These are phyloP conservation scores for Cystobasidiaceae sp. DNA, from an alignment of 1,284 basidiomycete genomes.

Conservation along the genomic window DNA sequence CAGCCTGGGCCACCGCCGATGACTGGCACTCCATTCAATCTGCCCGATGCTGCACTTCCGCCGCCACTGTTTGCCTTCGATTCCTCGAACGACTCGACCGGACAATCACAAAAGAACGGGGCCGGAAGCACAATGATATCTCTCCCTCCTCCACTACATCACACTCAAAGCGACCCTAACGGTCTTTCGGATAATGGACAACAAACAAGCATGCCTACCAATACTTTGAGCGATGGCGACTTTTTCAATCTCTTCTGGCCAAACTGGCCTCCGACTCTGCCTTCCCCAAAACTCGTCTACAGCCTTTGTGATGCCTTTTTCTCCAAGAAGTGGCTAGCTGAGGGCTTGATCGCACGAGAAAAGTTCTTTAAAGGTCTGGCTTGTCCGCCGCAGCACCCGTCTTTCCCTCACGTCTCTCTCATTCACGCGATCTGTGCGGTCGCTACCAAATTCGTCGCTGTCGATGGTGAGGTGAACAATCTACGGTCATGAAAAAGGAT, in stretches of 20 bases:
- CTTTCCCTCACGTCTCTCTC: conserved; percentile 73
- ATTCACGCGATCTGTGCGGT: conserved; percentile 81
- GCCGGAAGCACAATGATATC: no score
- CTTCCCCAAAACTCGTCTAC: conserved; percentile 33
- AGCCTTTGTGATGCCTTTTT: conserved; percentile 38
- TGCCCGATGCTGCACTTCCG: no score
- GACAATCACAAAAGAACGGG: no score
- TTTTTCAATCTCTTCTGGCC: conserved; percentile 22
- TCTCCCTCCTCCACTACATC: no score
- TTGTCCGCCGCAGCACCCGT: conserved; percentile 64
- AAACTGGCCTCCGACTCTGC: conserved; percentile 35
- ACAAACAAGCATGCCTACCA: not conserved
- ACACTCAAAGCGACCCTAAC: no score
- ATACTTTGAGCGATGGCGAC: not conserved
- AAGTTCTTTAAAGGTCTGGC: conserved; percentile 70
- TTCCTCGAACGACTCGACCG: no score
- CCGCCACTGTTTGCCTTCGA: no score
- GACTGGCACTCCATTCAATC: no score
- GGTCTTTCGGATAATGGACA: no score
- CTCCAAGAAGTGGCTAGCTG: conserved; percentile 28
- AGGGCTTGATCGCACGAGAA: conserved; percentile 59
- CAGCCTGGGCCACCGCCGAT: no score
- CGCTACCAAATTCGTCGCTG: conserved; percentile 70
- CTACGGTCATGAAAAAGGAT: not conserved
- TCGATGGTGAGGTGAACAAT: conserved; percentile 46